These are phyloP conservation scores for Debaryomycetaceae sp. DNA, from an alignment of 1,139 yeast species.

Conservation along the genomic window DNA sequence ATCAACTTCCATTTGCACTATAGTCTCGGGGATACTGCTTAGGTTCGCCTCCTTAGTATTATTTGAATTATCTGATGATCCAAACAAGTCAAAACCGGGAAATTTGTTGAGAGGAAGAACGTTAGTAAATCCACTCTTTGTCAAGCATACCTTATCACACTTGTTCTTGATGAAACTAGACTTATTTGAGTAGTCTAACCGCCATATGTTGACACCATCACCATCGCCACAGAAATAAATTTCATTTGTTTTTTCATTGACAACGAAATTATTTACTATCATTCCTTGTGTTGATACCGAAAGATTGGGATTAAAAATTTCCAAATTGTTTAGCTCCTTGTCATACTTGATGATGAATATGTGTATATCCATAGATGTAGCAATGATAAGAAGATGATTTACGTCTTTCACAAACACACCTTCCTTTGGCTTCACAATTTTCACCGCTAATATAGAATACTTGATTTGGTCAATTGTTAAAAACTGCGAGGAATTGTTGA, in stretches of 20 bases:
- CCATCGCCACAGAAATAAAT: slow-evolving; percentile 77
- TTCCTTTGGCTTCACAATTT: slow-evolving; percentile 72
- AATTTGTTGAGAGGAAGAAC: slow-evolving; percentile 49
- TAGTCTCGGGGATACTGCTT: slow-evolving; percentile 45
- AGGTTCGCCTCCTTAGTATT: slow-evolving; percentile 9
- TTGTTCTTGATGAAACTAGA: slow-evolving; percentile 87
- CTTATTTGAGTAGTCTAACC: slow-evolving; percentile 76
- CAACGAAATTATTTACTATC: slow-evolving; percentile 60
- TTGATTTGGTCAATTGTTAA: slow-evolving; percentile 79
- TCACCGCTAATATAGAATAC: slow-evolving; percentile 74
- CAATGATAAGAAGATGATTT: slow-evolving; percentile 65
- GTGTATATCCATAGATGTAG: slow-evolving; percentile 79
- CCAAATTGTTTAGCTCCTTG: slow-evolving; percentile 49
- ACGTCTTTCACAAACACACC: slow-evolving; percentile 79
- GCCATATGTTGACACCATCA: slow-evolving; percentile 84
- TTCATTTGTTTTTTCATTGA: slow-evolving; percentile 66
- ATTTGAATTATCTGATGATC: slow-evolving; percentile 11
- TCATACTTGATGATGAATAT: slow-evolving; percentile 69
- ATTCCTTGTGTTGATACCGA: slow-evolving; percentile 77
- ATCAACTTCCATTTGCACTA: slow-evolving; percentile 69
- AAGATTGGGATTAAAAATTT: slow-evolving; percentile 80
- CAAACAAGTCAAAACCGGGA: slow-evolving; percentile 44
- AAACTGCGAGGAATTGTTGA: slow-evolving; percentile 56
- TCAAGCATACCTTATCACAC: slow-evolving; percentile 77
- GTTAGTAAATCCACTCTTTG: slow-evolving; percentile 62